Base-by-base conservation (phyloP, 805 yeast genomes). In the Metschnikowia drakensbergensis region DNA sequence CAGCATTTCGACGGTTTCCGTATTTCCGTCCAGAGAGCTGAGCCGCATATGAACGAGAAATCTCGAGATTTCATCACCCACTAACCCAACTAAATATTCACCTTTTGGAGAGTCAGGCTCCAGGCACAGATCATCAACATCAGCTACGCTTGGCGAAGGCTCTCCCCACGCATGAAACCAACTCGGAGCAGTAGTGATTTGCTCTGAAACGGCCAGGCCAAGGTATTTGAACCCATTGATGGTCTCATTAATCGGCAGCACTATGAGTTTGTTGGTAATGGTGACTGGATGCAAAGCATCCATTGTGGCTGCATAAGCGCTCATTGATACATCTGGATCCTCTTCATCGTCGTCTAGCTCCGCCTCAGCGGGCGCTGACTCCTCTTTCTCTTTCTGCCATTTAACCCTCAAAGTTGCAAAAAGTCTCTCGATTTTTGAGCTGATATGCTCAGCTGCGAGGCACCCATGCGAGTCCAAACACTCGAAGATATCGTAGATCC, bases 191-290 rank as follows among this genome's bases (percentile, higher is more conserved):
- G 45, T 47, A 27, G 53, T 44, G 9, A 55, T 44, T 22, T 47
- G 54, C 22, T 54, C 58, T 25, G 54, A 45, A 17, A 55, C 50
- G 2, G 54, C 54, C 47, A 50, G 45, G 1, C 66, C 62, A 7
- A 64, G 47, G n/a, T 54, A 58, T 47, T 58, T 60, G 58, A 71
- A 60, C 10, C 69, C 68, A 41, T 59, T 65, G 37, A 72, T 62
- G 0, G 76, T 70, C 37, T 58, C 62, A 41, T 58, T 65, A 5
- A 72, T 38, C 1, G 77, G 77, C 67, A 60, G 68, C 7, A 71
- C 61, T 5, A 72, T 69, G 29, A 69, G 58, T 46, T 62, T 63
- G 49, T 66, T 69, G 10, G 75, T 66, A 11, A 71, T 52, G 44
- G 58, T 65, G 5, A 66, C 50, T 0, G 75, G 75, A 42, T 67